phyloP scores from a whole-genome alignment of 2,329 filamentous ascomycete species.

The Diatrype stigma region DNA sequence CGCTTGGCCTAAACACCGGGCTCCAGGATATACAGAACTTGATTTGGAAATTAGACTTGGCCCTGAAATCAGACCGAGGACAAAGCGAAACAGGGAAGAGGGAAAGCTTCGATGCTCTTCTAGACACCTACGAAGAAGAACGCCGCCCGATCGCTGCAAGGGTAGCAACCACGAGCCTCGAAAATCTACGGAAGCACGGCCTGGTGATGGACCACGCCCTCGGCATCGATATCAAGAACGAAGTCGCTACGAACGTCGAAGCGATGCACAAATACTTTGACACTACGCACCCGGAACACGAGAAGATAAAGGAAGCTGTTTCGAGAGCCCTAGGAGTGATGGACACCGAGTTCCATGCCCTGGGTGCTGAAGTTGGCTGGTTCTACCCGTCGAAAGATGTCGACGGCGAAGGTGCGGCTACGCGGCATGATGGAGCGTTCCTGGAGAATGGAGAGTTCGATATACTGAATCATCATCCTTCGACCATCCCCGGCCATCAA shows the following conservation, averaged over 20 bases:
- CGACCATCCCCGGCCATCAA: constrained; percentile 1
- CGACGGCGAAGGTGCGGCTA: constrained; percentile 41
- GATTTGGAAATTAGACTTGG: constrained; percentile 32
- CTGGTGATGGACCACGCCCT: constrained; percentile 28
- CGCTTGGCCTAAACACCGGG: constrained; percentile 33
- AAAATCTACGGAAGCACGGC: constrained; percentile 25
- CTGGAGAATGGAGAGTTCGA: neutral
- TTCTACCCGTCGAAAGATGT: constrained; percentile 25
- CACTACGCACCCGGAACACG: constrained; percentile 10
- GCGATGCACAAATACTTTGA: constrained; percentile 24
- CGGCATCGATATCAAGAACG: constrained; percentile 17
- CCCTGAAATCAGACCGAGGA: constrained; percentile 8
- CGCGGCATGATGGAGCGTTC: constrained; percentile 30
- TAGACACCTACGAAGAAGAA: constrained; percentile 30
- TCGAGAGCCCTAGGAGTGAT: constrained; percentile 20
- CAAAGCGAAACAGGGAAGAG: neutral
- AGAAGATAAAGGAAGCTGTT: constrained; percentile 18
- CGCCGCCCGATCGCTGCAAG: constrained; percentile 28
- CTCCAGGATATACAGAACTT: constrained; percentile 34
- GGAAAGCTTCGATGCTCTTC: constrained; percentile 16
- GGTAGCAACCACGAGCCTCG: constrained; percentile 22
- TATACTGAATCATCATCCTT: neutral
- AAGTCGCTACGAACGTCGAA: constrained; percentile 18
- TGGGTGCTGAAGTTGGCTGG: constrained; percentile 30
- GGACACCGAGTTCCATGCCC: constrained; percentile 30